Base-by-base conservation (phyloP, 805 yeast species). In the Kodamaea kaohsiungensis region DNA sequence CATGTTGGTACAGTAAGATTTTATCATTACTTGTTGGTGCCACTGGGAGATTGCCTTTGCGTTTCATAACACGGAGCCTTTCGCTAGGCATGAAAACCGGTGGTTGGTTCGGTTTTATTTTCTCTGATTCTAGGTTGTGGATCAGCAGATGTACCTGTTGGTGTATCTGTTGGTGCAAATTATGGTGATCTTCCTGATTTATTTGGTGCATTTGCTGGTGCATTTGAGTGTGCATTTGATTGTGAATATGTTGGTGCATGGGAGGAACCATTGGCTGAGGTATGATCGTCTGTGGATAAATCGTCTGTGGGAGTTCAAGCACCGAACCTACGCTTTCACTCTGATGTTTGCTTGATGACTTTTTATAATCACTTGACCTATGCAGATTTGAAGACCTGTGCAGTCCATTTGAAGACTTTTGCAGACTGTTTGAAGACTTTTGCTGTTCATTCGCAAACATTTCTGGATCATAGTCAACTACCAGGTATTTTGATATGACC, bases 401-500 rank as follows among this genome's bases (percentile, higher is more conserved):
- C n/a, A n/a, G n/a, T 35, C 15, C 39, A 35, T 35, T 35, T 35
- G 15, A 3, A 15, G 39, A 15, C 39, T 35, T 15, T 15, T 15
- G 13, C 15, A 15, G 39, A n/a, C n/a, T n/a, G n/a, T 35, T 35
- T 35, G 15, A 3, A 15, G 39, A 15, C 39, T 35, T 15, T 15
- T 15, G 13, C 15, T 3, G 39, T 35, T 7, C 39, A 13, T 35
- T 35, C 7, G 18, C 42, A 13, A n/a, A 15, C 42, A 38, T 38
- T 3, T 16, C 15, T 6, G 35, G 16, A 10, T 33, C 19, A 27
- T 10, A 10, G 15, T 46, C 48, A n/a, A 46, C 38, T 1, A 27
- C 48, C 48, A 46, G 48, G 62, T 86, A 86, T 66, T 86, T 86
- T 35, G 84, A 71, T 35, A 84, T 73, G 12, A 86, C 86, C 61